Base-by-base conservation (phyloP, 257 asterid genomes). In the Fraxinus pennsylvanica region DNA sequence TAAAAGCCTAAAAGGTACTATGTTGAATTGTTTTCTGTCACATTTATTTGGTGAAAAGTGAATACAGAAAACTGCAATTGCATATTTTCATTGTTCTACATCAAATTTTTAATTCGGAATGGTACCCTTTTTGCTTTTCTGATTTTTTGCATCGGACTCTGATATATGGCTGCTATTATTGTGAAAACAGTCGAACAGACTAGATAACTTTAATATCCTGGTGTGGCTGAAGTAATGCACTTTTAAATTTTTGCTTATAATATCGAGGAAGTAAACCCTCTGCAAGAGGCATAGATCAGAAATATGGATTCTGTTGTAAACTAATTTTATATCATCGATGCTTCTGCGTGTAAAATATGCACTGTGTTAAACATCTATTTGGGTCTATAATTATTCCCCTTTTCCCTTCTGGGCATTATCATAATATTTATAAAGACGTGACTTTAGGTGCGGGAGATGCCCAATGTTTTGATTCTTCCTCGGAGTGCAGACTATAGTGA, bases 401-500 rank as follows among this genome's bases (percentile, higher is more conserved):
- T 61, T 2, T 5, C 7, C 52, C 45, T 32, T 33, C 19, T 47
- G 21, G 8, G 54, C 25, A 29, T 17, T 33, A 30, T 77, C 22
- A 71, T 80, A 54, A 35, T 70, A 61, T 17, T 13, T 19, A 74
- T 80, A 63, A 77, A 47, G 32, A 72, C 79, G 65, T 77, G 77
- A 63, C 80, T 81, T 84, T 88, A 96, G 99, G 86, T 96, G 27
- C 85, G 97, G 86, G 99, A 96, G 92, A 96, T 94, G 98, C 98
- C 99, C 87, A 96, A 96, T 86, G 99, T 94, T 72, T 89, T 96
- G 87, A 88, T 96, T 80, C 99, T 96, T 86, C 99, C 99, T 27
- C 93, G 93, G 33, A 96, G 99, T 86, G 99, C 99, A 30, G 99
- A 96, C 87, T 96, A 92, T 77, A 96, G 99, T 88, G 99, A 96